A percentile compares a stretch with the other conserved stretches of the same genome.
Evolutionary conservation across 208 protist species (phyloP).

Genomic region (Giardia duodenalis): DNA sequence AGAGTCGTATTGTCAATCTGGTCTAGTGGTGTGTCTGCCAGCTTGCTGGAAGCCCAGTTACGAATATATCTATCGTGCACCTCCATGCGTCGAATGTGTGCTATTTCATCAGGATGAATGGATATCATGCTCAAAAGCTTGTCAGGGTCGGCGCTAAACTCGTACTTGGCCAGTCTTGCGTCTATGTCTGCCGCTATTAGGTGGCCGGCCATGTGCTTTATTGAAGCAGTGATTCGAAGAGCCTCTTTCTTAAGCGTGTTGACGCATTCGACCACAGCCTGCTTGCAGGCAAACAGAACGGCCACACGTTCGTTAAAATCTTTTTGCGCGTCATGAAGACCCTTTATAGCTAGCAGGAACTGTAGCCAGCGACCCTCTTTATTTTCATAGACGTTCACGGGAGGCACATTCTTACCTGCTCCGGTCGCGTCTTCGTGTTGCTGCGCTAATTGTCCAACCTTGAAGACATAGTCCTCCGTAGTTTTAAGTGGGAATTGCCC

Average conservation of each 20-base stretch:
- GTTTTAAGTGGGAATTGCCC: background rate
- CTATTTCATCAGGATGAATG: background rate
- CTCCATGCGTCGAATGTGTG: background rate
- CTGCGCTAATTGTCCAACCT: background rate
- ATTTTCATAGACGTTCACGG: background rate
- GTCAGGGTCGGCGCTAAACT: background rate
- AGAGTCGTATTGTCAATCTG: background rate
- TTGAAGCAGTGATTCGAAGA: background rate
- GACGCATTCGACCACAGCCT: background rate
- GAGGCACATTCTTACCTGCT: background rate
- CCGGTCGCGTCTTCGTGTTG: background rate
- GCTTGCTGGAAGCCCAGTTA: background rate
- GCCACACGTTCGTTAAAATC: background rate
- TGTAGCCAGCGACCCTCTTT: background rate
- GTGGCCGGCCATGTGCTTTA: background rate
- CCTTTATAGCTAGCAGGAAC: slow-evolving; percentile 10
- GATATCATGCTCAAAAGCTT: background rate
- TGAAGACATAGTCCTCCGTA: background rate
- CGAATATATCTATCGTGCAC: background rate
- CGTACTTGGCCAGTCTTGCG: background rate
- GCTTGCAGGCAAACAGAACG: background rate
- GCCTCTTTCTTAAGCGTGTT: background rate
- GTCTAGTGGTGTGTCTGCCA: background rate
- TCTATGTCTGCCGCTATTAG: background rate
- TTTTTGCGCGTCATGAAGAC: background rate